These are phyloP conservation scores for Stephanodiscus minutulus DNA, from an alignment of 108 stramenopile species.

Conservation along the genomic window DNA sequence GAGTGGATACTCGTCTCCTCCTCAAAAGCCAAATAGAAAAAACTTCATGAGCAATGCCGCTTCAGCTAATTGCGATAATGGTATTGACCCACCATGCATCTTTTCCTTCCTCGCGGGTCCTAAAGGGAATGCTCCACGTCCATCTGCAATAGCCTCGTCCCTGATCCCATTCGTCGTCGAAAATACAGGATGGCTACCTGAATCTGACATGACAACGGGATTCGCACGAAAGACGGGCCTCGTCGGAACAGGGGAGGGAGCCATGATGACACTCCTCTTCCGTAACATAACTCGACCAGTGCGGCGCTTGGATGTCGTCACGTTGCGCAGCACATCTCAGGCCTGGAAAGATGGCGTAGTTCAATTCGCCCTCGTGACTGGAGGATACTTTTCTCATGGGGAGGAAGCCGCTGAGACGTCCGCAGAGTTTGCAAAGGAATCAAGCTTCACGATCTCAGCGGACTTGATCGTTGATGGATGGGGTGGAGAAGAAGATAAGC, in stretches of 20 bases:
- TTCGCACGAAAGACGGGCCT: constrained; percentile 52
- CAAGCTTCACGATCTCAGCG: constrained; percentile 42
- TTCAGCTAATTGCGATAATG: constrained; percentile 29
- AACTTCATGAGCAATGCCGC: constrained; percentile 6
- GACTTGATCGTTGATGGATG: constrained; percentile 25
- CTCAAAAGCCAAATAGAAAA: neutral
- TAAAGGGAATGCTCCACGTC: constrained; percentile 41
- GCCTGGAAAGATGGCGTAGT: constrained; percentile 45
- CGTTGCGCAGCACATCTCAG: constrained; percentile 41
- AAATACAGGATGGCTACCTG: constrained; percentile 52
- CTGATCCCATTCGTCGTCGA: constrained; percentile 43
- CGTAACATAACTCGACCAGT: constrained; percentile 38
- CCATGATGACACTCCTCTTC: constrained; percentile 47
- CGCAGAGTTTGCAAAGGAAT: constrained; percentile 26
- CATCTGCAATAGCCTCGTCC: constrained; percentile 28
- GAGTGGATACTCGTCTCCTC: neutral
- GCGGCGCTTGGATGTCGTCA: constrained; percentile 42
- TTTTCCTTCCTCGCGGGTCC: constrained; percentile 51
- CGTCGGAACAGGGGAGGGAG: constrained; percentile 36
- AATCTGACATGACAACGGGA: constrained; percentile 52
- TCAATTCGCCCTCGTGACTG: constrained; percentile 41
- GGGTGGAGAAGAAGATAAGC: constrained; percentile 30
- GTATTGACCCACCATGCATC: constrained; percentile 43
- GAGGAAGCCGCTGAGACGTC: constrained; percentile 38
- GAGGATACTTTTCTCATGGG: constrained; percentile 48